These are phyloP conservation scores for Fomes fomentarius DNA, from an alignment of 1,284 basidiomycete species.

Conservation along the genomic window DNA sequence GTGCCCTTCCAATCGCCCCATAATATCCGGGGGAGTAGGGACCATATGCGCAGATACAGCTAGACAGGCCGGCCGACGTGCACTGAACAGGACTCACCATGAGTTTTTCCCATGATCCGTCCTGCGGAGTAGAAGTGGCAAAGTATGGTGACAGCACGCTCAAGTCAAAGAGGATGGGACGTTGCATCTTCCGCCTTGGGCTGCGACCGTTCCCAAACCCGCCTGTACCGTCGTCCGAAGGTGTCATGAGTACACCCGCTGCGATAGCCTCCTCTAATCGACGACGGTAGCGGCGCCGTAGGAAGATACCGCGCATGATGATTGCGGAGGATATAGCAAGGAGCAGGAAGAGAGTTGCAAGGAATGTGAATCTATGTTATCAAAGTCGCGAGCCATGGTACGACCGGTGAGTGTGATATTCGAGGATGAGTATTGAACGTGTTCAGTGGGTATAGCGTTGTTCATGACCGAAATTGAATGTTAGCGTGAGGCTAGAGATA, in stretches of 20 bases:
- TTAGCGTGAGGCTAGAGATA: too few relatives aligned
- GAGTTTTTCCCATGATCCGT: conserved; percentile 49
- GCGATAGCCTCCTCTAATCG: conserved; percentile 53
- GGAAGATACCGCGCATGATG: conserved; percentile 61
- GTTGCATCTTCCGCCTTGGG: conserved; percentile 42
- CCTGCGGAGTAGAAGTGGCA: conserved; percentile 25
- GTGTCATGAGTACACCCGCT: conserved; percentile 44
- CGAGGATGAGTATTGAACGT: not conserved
- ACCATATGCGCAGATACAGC: too few relatives aligned
- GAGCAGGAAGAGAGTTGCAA: conserved; percentile 69
- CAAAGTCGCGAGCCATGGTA: not conserved
- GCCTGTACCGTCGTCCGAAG: conserved; percentile 39
- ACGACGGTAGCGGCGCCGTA: conserved; percentile 60
- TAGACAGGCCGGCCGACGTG: not conserved
- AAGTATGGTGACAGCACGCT: conserved; percentile 33
- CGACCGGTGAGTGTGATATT: not conserved
- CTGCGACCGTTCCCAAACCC: conserved; percentile 14
- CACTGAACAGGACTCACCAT: conserved; percentile 41
- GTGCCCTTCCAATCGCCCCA: too few relatives aligned
- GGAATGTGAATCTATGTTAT: conserved; percentile 63
- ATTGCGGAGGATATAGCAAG: conserved; percentile 66
- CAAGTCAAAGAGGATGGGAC: conserved; percentile 57
- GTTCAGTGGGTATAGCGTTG: too few relatives aligned
- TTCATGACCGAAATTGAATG: too few relatives aligned
- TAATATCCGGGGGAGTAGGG: too few relatives aligned